phyloP scores from a whole-genome alignment of 2,329 filamentous ascomycete species.

The Davidsoniella eucalypti region DNA sequence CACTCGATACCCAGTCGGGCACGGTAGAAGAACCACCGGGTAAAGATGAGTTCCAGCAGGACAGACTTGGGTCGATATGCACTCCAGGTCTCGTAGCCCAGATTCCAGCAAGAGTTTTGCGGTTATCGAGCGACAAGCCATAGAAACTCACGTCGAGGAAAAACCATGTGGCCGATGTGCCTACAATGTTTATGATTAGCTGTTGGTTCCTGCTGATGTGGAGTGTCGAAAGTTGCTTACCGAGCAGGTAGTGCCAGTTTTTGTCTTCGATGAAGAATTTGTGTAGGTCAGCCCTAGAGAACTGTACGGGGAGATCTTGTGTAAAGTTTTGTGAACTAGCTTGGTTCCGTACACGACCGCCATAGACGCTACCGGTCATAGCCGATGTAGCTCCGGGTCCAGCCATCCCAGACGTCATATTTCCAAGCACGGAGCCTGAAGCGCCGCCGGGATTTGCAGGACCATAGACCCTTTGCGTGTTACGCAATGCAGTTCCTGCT shows the following conservation, averaged over 20 bases:
- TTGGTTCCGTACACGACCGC: not conserved
- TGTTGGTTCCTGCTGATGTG: too few species aligned
- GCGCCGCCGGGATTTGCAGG: slow-evolving; percentile 9
- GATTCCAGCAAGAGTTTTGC: slow-evolving; percentile 26
- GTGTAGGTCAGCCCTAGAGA: slow-evolving; percentile 30
- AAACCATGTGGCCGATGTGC: slow-evolving; percentile 35
- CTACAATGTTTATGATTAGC: slow-evolving; percentile 8
- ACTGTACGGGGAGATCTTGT: slow-evolving; percentile 28
- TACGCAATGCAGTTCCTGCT: slow-evolving; percentile 38
- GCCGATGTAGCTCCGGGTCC: too few species aligned
- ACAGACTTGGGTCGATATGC: slow-evolving; percentile 22
- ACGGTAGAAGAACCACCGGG: slow-evolving; percentile 27
- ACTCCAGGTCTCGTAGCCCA: slow-evolving; percentile 24
- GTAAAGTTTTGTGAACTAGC: slow-evolving; percentile 4
- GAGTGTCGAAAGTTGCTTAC: slow-evolving; percentile 13
- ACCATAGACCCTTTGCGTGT: slow-evolving; percentile 43
- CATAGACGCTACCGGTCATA: too few species aligned
- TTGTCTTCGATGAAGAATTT: slow-evolving; percentile 33
- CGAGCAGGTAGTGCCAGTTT: slow-evolving; percentile 29
- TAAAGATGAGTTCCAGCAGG: slow-evolving; percentile 32
- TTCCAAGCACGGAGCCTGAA: too few species aligned
- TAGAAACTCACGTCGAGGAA: slow-evolving; percentile 42
- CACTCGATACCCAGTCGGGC: slow-evolving; percentile 23
- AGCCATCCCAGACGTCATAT: too few species aligned
- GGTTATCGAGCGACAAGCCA: slow-evolving; percentile 34